Percentiles rank a stretch among this genome's conserved stretches.
Evolutionary conservation across 768 basidiomycete species (phyloP).

Genomic region (Suillus plorans): DNA sequence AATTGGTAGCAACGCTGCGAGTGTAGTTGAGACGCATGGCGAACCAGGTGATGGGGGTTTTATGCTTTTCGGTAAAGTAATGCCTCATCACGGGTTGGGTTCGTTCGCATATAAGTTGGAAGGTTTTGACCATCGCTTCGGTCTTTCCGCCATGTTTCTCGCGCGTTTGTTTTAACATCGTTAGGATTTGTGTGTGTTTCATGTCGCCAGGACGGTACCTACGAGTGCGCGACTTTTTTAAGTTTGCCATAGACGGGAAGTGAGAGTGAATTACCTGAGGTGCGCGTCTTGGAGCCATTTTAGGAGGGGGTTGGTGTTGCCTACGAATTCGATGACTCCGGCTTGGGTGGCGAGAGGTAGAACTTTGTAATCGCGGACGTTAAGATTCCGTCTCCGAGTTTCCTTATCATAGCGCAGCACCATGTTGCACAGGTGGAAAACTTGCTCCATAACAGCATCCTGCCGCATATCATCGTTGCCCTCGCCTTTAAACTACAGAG

Average conservation of each 20-base stretch:
- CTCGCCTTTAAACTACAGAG: constrained; percentile 84
- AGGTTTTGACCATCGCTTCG: constrained; percentile 35
- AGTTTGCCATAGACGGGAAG: not conserved
- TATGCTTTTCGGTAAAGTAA: constrained; percentile 90
- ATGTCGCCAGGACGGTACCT: constrained; percentile 72
- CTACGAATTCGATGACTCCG: constrained; percentile 90
- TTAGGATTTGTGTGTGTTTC: constrained; percentile 30
- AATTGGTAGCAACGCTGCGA: constrained; percentile 89
- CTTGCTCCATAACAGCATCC: constrained; percentile 99
- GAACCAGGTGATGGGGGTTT: constrained; percentile 89
- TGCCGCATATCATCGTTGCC: constrained; percentile 91
- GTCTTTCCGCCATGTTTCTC: constrained; percentile 28
- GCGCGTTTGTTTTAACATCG: constrained; percentile 32
- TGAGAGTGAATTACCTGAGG: constrained; percentile 40
- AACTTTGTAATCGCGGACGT: constrained; percentile 84
- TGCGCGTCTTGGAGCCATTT: constrained; percentile 69
- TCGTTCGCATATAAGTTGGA: constrained; percentile 36
- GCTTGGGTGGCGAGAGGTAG: constrained; percentile 78
- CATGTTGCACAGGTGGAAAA: constrained; percentile 85
- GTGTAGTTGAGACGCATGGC: constrained; percentile 86
- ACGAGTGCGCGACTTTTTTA: constrained; percentile 7
- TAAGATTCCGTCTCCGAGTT: constrained; percentile 69
- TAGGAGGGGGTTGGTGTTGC: constrained; percentile 65
- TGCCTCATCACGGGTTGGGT: constrained; percentile 91
- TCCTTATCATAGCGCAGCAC: constrained; percentile 73